A percentile compares a stretch with the other conserved stretches of the same genome.
Evolutionary conservation across 176 grass and related monocot species (phyloP).

Genomic region (Poa annua): DNA sequence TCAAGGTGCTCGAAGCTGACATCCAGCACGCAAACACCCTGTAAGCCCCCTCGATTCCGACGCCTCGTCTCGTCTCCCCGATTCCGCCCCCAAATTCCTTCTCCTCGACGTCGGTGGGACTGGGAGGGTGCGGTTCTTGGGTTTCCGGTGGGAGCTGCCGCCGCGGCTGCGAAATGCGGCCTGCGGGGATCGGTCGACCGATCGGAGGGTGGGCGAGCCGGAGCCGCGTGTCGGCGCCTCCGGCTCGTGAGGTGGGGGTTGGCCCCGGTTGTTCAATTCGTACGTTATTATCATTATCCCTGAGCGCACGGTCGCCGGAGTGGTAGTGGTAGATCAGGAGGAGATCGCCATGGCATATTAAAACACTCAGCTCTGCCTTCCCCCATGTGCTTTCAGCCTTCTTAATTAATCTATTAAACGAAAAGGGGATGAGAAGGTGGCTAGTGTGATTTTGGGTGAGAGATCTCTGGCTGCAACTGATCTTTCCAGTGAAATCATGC

Average conservation of each 20-base stretch:
- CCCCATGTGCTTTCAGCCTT: constrained; percentile 28
- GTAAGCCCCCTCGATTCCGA: constrained; percentile 44
- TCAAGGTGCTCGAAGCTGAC: constrained; percentile 97
- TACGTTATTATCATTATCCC: constrained; percentile 12
- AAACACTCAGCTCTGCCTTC: background rate
- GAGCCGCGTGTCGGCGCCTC: background rate
- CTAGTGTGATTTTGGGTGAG: background rate
- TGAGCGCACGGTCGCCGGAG: constrained; percentile 1
- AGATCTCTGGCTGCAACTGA: background rate
- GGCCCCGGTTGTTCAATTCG: background rate
- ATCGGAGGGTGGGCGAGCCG: background rate
- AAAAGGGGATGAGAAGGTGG: constrained; percentile 7
- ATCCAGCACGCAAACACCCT: constrained; percentile 90
- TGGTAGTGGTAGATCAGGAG: constrained; percentile 37
- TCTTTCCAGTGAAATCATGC: constrained; percentile 24
- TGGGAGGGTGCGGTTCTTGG: background rate
- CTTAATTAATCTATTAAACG: constrained; percentile 29
- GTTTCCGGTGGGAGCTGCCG: background rate
- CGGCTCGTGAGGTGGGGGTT: background rate
- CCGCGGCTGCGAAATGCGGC: constrained; percentile 24
- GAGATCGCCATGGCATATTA: constrained; percentile 41
- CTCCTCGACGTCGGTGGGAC: background rate
- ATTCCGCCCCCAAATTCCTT: background rate
- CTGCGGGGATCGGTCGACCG: background rate
- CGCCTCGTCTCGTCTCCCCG: background rate